phyloP scores from a whole-genome alignment of 345 rosid genomes.

The Hevea brasiliensis region DNA sequence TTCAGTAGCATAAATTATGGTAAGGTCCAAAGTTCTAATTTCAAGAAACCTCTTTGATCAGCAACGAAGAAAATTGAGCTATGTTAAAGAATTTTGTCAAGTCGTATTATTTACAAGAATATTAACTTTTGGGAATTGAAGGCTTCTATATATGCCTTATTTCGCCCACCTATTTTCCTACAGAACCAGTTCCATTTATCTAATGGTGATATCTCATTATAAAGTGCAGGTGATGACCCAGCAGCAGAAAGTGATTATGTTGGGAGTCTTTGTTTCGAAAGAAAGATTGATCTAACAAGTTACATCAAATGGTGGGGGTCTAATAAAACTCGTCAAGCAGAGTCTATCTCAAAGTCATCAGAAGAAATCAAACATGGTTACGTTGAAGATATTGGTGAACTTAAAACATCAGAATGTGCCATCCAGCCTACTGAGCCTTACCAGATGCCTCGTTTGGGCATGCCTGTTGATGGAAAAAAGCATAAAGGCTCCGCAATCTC shows the following conservation, averaged over 20 bases:
- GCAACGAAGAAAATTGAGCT: constrained; percentile 14
- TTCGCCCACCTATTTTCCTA: background rate
- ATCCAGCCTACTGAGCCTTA: constrained; percentile 74
- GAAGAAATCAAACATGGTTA: constrained; percentile 57
- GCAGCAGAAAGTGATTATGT: constrained; percentile 67
- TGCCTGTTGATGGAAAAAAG: constrained; percentile 45
- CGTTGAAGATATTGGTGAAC: constrained; percentile 74
- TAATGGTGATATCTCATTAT: constrained; percentile 21
- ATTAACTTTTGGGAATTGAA: constrained; percentile 1
- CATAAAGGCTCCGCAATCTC: constrained; percentile 54
- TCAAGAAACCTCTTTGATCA: constrained; percentile 2
- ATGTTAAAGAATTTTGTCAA: constrained; percentile 12
- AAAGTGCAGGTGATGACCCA: constrained; percentile 71
- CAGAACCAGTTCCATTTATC: background rate
- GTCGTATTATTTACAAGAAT: background rate
- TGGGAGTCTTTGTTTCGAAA: constrained; percentile 71
- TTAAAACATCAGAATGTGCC: constrained; percentile 66
- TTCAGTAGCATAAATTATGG: constrained; percentile 65
- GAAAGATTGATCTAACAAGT: constrained; percentile 81
- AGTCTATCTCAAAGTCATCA: constrained; percentile 56
- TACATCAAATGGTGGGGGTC: constrained; percentile 93
- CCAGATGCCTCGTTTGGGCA: constrained; percentile 79
- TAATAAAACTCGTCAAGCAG: constrained; percentile 67
- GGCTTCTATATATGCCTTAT: background rate
- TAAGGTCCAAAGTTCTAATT: constrained; percentile 28